Percentiles rank a stretch among this genome's conserved stretches.
These are phyloP conservation scores for Coemansia nantahalensis DNA, from an alignment of 192 early-diverging fungal species.

Conservation along the genomic window DNA sequence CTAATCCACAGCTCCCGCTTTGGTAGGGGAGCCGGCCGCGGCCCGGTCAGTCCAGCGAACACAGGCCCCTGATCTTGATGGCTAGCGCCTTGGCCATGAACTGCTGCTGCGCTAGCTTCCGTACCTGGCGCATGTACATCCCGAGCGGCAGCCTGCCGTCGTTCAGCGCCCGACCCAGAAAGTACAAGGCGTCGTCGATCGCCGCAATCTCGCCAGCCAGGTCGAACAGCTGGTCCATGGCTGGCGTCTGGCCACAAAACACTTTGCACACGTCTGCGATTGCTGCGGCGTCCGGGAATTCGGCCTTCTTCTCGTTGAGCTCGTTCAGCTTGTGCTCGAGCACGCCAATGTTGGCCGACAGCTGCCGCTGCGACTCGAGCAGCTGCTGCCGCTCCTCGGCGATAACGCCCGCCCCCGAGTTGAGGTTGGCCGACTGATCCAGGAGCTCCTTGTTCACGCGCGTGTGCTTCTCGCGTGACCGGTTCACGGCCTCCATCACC, in stretches of 20 bases:
- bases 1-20: no score
- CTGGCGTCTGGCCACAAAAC: conserved; percentile 38
- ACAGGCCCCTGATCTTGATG: conserved; percentile 60
- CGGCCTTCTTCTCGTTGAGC: conserved; percentile 38
- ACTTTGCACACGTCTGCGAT: conserved; percentile 18
- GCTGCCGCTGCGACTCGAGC: conserved; percentile 57
- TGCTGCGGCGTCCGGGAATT: conserved; percentile 32
- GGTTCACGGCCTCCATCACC: conserved; percentile 55
- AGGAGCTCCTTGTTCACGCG: conserved; percentile 66
- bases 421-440: conserved; percentile 64
- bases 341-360: conserved; percentile 64
- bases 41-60: conserved; percentile 11
- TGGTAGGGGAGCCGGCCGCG: no score
- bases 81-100: conserved; percentile 83
- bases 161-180: conserved; percentile 74
- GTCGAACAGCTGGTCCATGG: conserved; percentile 72
- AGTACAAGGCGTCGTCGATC: conserved; percentile 84
- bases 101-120: conserved; percentile 81
- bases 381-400: conserved; percentile 61
- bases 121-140: conserved; percentile 79
- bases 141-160: conserved; percentile 68
- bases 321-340: conserved; percentile 64
- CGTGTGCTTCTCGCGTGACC: conserved; percentile 59
- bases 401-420: conserved; percentile 67
- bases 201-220: conserved; percentile 87